A percentile compares a stretch with the other conserved stretches of the same genome.
These are phyloP conservation scores for Panaeolus papilionaceus DNA, from an alignment of 768 basidiomycete genomes.

Conservation along the genomic window DNA sequence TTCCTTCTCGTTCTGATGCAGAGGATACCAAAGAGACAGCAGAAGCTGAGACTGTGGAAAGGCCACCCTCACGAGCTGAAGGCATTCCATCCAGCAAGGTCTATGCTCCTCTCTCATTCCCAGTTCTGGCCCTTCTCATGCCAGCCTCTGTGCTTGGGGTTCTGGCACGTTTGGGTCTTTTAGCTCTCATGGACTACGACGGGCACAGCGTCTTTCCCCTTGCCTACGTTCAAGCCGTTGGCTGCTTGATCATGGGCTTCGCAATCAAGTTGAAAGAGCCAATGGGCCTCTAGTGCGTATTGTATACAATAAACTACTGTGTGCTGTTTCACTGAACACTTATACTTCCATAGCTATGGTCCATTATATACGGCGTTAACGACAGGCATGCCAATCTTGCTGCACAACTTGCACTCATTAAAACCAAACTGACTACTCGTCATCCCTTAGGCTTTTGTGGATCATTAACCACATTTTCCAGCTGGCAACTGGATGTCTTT, in stretches of 20 bases:
- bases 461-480: slow-evolving; percentile 94
- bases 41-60: slow-evolving; percentile 42
- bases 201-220: slow-evolving; percentile 82
- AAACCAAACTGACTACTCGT: slow-evolving; percentile 7
- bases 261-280: slow-evolving; percentile 72
- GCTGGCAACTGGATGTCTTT: slow-evolving; percentile 93
- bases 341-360: slow-evolving; percentile 65
- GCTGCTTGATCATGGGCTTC: slow-evolving; percentile 93
- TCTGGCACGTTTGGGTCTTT: slow-evolving; percentile 80
- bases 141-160: slow-evolving; percentile 88
- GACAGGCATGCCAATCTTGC: slow-evolving; percentile 60
- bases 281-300: slow-evolving; percentile 76
- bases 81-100: slow-evolving; percentile 38
- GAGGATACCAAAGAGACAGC: slow-evolving; percentile 17
- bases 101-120: slow-evolving; percentile 61
- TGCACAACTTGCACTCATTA: not conserved
- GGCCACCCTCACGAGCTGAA: slow-evolving; percentile 37
- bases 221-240: slow-evolving; percentile 84
- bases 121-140: slow-evolving; percentile 74
- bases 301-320: not conserved
- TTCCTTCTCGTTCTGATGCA: too few relatives aligned
- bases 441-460: slow-evolving; percentile 84
- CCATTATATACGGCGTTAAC: slow-evolving; percentile 89
- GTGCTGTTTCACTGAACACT: slow-evolving; percentile 17
- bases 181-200: slow-evolving; percentile 75